A percentile compares a stretch with the other conserved stretches of the same genome.
Evolutionary conservation across 306 rosid genomes (phyloP).

Genomic region (Cicer arietinum): DNA sequence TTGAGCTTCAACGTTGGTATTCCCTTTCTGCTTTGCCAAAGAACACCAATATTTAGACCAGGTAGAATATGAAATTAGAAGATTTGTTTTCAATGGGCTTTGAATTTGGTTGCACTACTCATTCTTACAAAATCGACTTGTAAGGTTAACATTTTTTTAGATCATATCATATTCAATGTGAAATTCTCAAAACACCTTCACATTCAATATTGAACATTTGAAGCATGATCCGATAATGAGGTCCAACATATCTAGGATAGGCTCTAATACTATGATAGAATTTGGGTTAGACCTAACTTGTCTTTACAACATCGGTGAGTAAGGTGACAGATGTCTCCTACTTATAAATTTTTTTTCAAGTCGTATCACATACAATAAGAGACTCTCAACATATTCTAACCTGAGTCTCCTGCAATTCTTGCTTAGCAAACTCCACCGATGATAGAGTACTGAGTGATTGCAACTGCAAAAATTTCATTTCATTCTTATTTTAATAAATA

Average conservation of each 20-base stretch:
- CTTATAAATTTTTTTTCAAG: not conserved
- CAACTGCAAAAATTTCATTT: slow-evolving; percentile 56
- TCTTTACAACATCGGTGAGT: not conserved
- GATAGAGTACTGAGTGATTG: slow-evolving; percentile 76
- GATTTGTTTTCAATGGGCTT: slow-evolving; percentile 3
- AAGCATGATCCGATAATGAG: not conserved
- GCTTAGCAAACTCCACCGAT: slow-evolving; percentile 61
- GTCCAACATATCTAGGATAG: not conserved
- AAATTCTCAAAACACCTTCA: too few relatives aligned
- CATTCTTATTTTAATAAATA: slow-evolving; percentile 28
- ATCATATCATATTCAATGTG: not conserved
- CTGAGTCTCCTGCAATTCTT: slow-evolving; percentile 58
- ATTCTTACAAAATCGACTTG: not conserved
- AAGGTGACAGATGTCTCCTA: not conserved
- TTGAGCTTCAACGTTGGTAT: slow-evolving; percentile 53
- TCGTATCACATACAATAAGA: not conserved
- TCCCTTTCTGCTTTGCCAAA: slow-evolving; percentile 50
- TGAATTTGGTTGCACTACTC: slow-evolving; percentile 14
- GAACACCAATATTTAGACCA: slow-evolving; percentile 14
- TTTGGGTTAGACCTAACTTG: not conserved
- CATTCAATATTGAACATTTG: too few relatives aligned
- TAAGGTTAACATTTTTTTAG: not conserved
- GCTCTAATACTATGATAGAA: not conserved
- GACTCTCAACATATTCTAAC: slow-evolving; percentile 47
- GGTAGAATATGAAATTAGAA: slow-evolving; percentile 31